Evolutionary conservation across 805 yeast genomes (phyloP).

Genomic region (Ogataea allantospora): DNA sequence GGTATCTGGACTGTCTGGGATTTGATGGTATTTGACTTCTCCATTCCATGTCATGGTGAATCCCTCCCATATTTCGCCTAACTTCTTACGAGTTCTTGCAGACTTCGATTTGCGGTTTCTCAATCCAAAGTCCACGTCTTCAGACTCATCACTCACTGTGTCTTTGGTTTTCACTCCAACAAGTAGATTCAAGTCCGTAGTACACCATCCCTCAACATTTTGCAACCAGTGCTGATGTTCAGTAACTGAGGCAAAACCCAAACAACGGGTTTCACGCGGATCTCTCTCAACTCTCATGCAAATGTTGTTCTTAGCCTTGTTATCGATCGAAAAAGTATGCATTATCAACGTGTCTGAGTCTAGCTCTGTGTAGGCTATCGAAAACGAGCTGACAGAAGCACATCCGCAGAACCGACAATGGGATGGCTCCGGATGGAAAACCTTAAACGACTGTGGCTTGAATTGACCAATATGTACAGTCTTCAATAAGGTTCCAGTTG

Average conservation of each 20-base stretch:
- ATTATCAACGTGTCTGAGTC: slow-evolving; percentile 57
- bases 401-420: slow-evolving; percentile 93
- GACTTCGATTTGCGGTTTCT: slow-evolving; percentile 5
- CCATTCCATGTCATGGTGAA: slow-evolving; percentile 76
- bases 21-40: slow-evolving; percentile 53
- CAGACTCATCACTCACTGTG: slow-evolving; percentile 27
- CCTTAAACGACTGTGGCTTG: slow-evolving; percentile 58
- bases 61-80: slow-evolving; percentile 69
- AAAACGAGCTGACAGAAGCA: slow-evolving; percentile 70
- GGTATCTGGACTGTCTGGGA: slow-evolving; percentile 46
- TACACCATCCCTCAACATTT: slow-evolving; percentile 73
- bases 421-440: slow-evolving; percentile 79
- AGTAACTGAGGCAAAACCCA: slow-evolving; percentile 73
- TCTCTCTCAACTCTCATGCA: slow-evolving; percentile 91
- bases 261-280: slow-evolving; percentile 85
- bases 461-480: slow-evolving; percentile 61
- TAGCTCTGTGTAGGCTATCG: slow-evolving; percentile 66
- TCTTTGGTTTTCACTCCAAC: slow-evolving; percentile 60
- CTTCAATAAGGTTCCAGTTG: slow-evolving; percentile 69
- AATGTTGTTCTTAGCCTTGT: slow-evolving; percentile 73
- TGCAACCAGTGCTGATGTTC: slow-evolving; percentile 69
- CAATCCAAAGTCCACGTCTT: too few relatives aligned
- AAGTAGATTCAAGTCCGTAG: slow-evolving; percentile 72
- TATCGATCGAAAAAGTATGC: slow-evolving; percentile 72
- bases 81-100: slow-evolving; percentile 10